These are phyloP conservation scores for Zangia roseola DNA, from an alignment of 768 basidiomycete species.

Conservation along the genomic window DNA sequence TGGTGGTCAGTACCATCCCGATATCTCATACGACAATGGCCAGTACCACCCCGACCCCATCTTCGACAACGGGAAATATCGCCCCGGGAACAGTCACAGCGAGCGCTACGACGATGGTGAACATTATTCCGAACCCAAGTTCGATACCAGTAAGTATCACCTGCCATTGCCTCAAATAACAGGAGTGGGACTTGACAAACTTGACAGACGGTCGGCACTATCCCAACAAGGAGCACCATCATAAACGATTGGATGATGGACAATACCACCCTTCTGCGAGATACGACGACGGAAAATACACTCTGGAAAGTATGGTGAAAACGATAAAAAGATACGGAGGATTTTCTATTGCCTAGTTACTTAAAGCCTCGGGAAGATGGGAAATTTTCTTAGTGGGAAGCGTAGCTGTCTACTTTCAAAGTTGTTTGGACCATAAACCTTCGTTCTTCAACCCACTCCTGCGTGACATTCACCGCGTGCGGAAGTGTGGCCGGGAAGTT, in stretches of 20 bases:
- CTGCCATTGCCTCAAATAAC: no score
- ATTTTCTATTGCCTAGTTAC: background rate
- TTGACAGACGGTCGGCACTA: no score
- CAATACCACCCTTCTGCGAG: background rate
- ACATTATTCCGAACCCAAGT: slow-evolving; percentile 14
- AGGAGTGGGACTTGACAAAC: no score
- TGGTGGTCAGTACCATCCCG: slow-evolving; percentile 14
- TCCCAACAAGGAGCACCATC: background rate
- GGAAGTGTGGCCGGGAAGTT: no score
- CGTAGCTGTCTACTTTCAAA: background rate
- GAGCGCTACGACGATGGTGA: slow-evolving; percentile 13
- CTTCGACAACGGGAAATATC: slow-evolving; percentile 8
- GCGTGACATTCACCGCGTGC: no score
- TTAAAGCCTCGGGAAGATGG: background rate
- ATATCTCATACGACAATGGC: background rate
- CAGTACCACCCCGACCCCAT: slow-evolving; percentile 7
- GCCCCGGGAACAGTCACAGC: background rate
- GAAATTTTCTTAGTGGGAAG: background rate
- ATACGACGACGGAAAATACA: slow-evolving; percentile 9
- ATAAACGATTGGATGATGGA: slow-evolving; percentile 1
- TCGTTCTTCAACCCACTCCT: slow-evolving; percentile 10
- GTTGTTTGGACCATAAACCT: slow-evolving; percentile 7
- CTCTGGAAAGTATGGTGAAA: slow-evolving; percentile 2
- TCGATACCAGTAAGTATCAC: no score
- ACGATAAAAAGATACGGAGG: background rate